Base-by-base conservation (phyloP, 2,329 filamentous ascomycete genomes). In the Sporothrix pallida region DNA sequence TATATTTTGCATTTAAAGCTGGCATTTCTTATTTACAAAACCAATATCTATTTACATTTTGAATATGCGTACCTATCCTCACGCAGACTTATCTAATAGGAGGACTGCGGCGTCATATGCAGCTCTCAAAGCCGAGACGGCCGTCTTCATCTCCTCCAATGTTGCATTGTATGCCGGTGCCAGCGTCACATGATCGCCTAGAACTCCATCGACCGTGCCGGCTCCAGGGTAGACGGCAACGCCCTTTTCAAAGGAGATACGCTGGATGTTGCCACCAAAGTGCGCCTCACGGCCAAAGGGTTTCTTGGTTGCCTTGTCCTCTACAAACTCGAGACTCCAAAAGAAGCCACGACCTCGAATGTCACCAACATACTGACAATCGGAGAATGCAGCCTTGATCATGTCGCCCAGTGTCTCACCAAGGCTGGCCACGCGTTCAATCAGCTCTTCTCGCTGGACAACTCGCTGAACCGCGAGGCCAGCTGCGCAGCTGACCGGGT, bases 111-210 rank as follows among this genome's bases (percentile, higher is more conserved):
- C 69, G 23, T 71, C 69, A 23, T 71, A 71, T 15, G 78, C 81
- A 6, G 79, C 81, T 2, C 88, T 82, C 0, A 82, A 83, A 15
- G 84, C 81, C 1, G 88, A 88, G 65, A 92, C 86, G 42, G 81
- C 79, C 70, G 87, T 84, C 70, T 92, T 82, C 44, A 91, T 88
- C 13, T 84, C 83, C 58, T 82, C 81, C 0, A 86, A 88, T 26
- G 91, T 84, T 1, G 69, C 69, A 60, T 87, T 93, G 80, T 89
- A 93, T 0, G 92, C 86, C 6, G 92, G 92, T 0, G 91, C 88
- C 17, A 94, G 78, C 20, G 94, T 83, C 48, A 93, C 83, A 80
- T 93, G 91, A 77, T 95, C 92, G 6, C 92, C 91, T 1, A 80
- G 80, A 1, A 86, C 84, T 63, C 92, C 85, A 75, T 86, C 89